A percentile compares a stretch with the other conserved stretches of the same genome.
phyloP scores from a whole-genome alignment of 805 yeast genomes.

The Saccharomycopsis microspora region DNA sequence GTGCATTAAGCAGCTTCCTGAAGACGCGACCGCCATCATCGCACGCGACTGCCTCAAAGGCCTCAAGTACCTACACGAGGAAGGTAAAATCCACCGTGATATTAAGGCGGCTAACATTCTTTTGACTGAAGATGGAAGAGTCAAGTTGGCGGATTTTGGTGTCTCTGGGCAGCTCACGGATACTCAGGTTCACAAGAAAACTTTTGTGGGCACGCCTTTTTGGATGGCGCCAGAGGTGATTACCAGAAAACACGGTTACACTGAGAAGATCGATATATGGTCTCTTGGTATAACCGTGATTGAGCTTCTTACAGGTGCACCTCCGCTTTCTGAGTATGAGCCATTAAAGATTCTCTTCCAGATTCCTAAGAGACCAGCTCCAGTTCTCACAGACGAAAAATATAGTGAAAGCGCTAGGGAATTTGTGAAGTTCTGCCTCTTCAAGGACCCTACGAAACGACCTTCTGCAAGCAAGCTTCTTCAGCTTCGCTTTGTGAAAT shows the following conservation, averaged over 20 bases:
- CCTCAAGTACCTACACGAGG: conserved; percentile 61
- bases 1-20: conserved; percentile 41
- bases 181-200: conserved; percentile 48
- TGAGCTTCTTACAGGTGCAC: conserved; percentile 72
- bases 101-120: conserved; percentile 84
- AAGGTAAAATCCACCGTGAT: conserved; percentile 78
- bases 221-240: conserved; percentile 99
- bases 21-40: conserved; percentile 50
- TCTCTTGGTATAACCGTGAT: conserved; percentile 87
- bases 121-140: conserved; percentile 53
- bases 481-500: conserved; percentile 38
- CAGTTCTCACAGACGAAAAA: conserved; percentile 35
- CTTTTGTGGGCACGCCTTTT: conserved; percentile 91
- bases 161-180: conserved; percentile 73
- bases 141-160: conserved; percentile 89
- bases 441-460: conserved; percentile 53
- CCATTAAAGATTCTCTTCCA: conserved; percentile 69
- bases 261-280: conserved; percentile 91
- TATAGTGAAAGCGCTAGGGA: conserved; percentile 28
- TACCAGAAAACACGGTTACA: conserved; percentile 46
- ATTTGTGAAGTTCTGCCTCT: conserved; percentile 55
- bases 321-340: conserved; percentile 64
- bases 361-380: conserved; percentile 59
- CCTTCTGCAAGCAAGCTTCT: conserved; percentile 51
- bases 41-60: conserved; percentile 58